A percentile compares a stretch with the other conserved stretches of the same genome.
phyloP scores from a whole-genome alignment of 768 basidiomycete genomes.

The Leucogyrophana mollusca region DNA sequence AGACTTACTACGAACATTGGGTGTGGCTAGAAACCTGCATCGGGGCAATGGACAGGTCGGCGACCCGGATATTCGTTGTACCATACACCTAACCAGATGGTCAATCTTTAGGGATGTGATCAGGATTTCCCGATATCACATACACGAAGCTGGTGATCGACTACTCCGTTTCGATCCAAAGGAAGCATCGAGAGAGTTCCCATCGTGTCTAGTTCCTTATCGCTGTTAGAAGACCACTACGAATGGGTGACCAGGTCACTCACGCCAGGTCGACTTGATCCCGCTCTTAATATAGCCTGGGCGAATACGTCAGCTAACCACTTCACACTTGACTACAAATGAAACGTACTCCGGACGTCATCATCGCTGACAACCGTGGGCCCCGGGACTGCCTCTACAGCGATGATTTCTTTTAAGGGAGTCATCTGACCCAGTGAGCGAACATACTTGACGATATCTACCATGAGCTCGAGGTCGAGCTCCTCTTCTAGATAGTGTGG shows the following conservation, averaged over 20 bases:
- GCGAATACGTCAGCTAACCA: too few species aligned
- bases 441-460: constrained; percentile 35
- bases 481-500: constrained; percentile 43
- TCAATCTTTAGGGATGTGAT: background rate
- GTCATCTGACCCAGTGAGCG: background rate
- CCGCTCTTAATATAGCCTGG: constrained; percentile 19
- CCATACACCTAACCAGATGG: constrained; percentile 45
- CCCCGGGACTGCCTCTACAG: too few species aligned
- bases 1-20: constrained; percentile 29
- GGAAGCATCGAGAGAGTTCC: constrained; percentile 57
- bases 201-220: constrained; percentile 51
- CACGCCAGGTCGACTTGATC: constrained; percentile 11
- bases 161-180: constrained; percentile 48
- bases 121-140: too few species aligned
- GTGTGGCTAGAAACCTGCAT: constrained; percentile 49
- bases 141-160: constrained; percentile 47
- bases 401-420: constrained; percentile 22
- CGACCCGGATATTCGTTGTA: constrained; percentile 54
- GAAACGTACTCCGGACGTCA: too few species aligned
- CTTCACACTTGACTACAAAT: too few species aligned
- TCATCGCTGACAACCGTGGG: constrained; percentile 29
- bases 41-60: constrained; percentile 53
- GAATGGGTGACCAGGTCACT: too few species aligned
- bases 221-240: too few species aligned
- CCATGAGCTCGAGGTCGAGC: constrained; percentile 29